Base-by-base conservation (phyloP, 2,329 filamentous ascomycete genomes). In the Celoporthe dispersa region DNA sequence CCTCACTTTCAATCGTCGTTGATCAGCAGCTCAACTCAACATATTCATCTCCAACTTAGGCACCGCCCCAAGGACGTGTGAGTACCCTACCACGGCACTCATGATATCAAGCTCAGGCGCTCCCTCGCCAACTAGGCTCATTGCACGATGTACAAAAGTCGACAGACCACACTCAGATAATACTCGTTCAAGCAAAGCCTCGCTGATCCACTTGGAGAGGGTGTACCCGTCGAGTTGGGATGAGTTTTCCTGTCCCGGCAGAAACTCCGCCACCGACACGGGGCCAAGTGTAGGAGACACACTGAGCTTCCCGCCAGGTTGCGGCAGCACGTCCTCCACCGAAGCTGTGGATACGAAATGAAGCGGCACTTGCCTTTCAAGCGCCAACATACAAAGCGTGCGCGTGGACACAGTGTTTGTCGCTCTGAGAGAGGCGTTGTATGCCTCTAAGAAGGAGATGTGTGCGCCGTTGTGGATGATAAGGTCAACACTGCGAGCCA, bases 401-500 rank as follows among this genome's bases (percentile, higher is more conserved):
- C 75, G 75, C 1, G 80, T 82, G 0, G 81, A 75, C 0, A 70
- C 19, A 3, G 84, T 71, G 70, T 85, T 85, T 33, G 75, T 64
- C 1, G 64, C 62, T 1, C 77, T 74, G 0, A 84, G 75, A 0
- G 76, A 31, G 35, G 35, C 75, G 12, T 73, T 28, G 72, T 84
- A 85, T 1, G 75, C 73, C 37, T 84, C 79, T 72, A 77, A 66
- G 73, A 77, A 82, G 14, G 75, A 80, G n/a, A 77, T 76, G 37
- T 81, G 78, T 16, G 84, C 83, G 16, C 82, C 86, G 67, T 78
- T 81, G 75, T 88, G 90, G 33, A 92, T 84, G 64, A 91, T 83
- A 22, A 77, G 73, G 66, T 67, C 28, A 14, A 62, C 41, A 0
- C 22, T 62, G 57, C 16, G n/a, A n/a, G 63, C 19, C 16, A 75